Evolutionary conservation across 345 rosid species (phyloP).

Genomic region (Brassica nigra): DNA sequence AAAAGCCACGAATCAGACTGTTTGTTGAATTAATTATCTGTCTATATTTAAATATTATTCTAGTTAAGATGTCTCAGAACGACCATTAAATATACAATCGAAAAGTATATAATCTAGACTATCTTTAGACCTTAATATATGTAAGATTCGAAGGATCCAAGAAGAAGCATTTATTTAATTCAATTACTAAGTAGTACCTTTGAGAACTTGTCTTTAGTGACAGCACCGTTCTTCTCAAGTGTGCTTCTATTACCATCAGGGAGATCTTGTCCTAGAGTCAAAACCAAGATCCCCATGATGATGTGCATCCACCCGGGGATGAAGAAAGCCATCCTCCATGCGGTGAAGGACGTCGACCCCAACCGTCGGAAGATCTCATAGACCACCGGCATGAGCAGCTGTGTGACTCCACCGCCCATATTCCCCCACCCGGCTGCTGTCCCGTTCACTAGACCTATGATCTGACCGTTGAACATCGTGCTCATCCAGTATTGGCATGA

Average conservation of each 20-base stretch:
- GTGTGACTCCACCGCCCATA: slow-evolving; percentile 94
- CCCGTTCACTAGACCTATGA: slow-evolving; percentile 84
- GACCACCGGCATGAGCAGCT: slow-evolving; percentile 79
- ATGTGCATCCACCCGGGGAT: slow-evolving; percentile 72
- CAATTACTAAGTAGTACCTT: slow-evolving; percentile 47
- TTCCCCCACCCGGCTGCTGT: slow-evolving; percentile 97
- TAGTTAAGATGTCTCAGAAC: slow-evolving; percentile 11
- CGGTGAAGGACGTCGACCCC: slow-evolving; percentile 76
- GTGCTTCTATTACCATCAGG: slow-evolving; percentile 82
- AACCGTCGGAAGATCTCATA: slow-evolving; percentile 55
- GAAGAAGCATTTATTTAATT: background rate
- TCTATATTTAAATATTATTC: background rate
- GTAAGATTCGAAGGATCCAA: slow-evolving; percentile 20
- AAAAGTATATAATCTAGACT: background rate
- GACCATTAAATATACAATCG: background rate
- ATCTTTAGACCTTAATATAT: background rate
- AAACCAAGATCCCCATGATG: slow-evolving; percentile 70
- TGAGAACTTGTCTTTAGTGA: slow-evolving; percentile 71
- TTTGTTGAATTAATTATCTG: background rate
- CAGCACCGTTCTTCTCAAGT: slow-evolving; percentile 72
- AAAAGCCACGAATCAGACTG: background rate
- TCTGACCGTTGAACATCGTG: slow-evolving; percentile 88
- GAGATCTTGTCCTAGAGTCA: slow-evolving; percentile 86
- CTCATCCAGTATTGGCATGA: slow-evolving; percentile 99
- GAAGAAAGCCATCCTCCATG: slow-evolving; percentile 92